Conservation (phyloP, 2,329 filamentous ascomycete species). For the Colletotrichum trifolii region DNA sequence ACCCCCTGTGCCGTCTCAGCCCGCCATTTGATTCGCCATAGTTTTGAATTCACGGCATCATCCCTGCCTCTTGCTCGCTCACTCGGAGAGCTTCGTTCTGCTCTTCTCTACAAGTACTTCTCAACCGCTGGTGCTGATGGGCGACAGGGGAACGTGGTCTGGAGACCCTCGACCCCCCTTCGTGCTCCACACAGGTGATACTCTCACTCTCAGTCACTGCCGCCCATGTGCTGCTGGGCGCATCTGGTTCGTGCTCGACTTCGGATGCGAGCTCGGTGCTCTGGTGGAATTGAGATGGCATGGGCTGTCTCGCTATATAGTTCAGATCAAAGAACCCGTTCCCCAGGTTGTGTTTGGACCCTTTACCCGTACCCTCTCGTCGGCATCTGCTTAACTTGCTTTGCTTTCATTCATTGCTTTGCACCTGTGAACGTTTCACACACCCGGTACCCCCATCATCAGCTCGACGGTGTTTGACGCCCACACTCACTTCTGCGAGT, state of each 20-base stretch:
- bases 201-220: not conserved
- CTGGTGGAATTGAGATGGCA: slow-evolving; percentile 27
- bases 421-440: not conserved
- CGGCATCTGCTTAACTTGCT: slow-evolving; percentile 23
- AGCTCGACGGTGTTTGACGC: slow-evolving; percentile 19
- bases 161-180: slow-evolving; percentile 26
- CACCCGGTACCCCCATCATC: slow-evolving; percentile 9
- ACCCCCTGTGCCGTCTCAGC: slow-evolving; percentile 29
- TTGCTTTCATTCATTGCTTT: slow-evolving; percentile 14
- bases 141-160: slow-evolving; percentile 26
- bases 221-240: slow-evolving; percentile 25
- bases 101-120: not conserved
- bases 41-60: slow-evolving; percentile 30
- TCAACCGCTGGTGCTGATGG: slow-evolving; percentile 2
- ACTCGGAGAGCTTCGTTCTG: slow-evolving; percentile 2
- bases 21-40: slow-evolving; percentile 32
- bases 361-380: not conserved
- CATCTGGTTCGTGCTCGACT: slow-evolving; percentile 29
- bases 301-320: slow-evolving; percentile 29
- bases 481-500: slow-evolving; percentile 30
- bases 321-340: slow-evolving; percentile 31
- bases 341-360: slow-evolving; percentile 13
- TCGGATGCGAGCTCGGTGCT: slow-evolving; percentile 26
- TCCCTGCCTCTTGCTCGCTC: slow-evolving; percentile 18
- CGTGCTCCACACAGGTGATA: slow-evolving; percentile 35